Evolutionary conservation across 768 basidiomycete species (phyloP).

Genomic region (Mycena haematopus): DNA sequence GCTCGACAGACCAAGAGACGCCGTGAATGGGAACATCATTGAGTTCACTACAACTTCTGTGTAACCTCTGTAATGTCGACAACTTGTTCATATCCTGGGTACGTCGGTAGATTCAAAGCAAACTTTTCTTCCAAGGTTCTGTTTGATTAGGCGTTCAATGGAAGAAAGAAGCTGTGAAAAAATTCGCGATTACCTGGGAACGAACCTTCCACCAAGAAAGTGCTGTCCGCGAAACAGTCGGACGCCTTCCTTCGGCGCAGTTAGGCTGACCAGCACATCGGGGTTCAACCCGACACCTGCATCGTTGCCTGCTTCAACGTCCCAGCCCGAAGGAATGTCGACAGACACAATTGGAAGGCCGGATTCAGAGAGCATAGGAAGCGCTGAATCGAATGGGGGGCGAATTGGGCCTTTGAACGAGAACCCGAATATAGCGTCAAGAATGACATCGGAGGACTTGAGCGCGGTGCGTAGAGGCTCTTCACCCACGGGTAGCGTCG

Average conservation of each 20-base stretch:
- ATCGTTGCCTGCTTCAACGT: conserved; percentile 80
- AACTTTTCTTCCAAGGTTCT: conserved; percentile 79
- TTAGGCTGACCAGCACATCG: conserved; percentile 86
- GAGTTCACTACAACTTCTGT: conserved; percentile 22
- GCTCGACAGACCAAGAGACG: too few species aligned
- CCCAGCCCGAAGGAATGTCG: conserved; percentile 98
- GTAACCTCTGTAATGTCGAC: conserved; percentile 58
- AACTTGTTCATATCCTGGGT: conserved; percentile 82
- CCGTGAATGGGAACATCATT: neutral
- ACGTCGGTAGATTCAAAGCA: conserved; percentile 80
- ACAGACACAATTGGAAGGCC: conserved; percentile 88
- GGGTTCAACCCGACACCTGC: conserved; percentile 68
- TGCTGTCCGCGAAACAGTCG: conserved; percentile 79
- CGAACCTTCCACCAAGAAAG: conserved; percentile 93
- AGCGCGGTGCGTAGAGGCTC: conserved; percentile 57
- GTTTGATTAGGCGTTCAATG: conserved; percentile 10
- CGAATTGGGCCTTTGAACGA: conserved; percentile 94
- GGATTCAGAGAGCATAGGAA: conserved; percentile 68
- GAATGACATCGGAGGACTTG: conserved; percentile 73
- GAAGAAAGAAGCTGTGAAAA: conserved; percentile 18
- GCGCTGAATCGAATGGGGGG: conserved; percentile 81
- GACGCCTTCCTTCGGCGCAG: conserved; percentile 93
- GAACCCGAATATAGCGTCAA: conserved; percentile 98
- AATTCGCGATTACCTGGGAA: conserved; percentile 70
- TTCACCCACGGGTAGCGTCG: conserved; percentile 61